Base-by-base conservation (phyloP, 2,329 filamentous ascomycete species). In the Claviceps monticola region DNA sequence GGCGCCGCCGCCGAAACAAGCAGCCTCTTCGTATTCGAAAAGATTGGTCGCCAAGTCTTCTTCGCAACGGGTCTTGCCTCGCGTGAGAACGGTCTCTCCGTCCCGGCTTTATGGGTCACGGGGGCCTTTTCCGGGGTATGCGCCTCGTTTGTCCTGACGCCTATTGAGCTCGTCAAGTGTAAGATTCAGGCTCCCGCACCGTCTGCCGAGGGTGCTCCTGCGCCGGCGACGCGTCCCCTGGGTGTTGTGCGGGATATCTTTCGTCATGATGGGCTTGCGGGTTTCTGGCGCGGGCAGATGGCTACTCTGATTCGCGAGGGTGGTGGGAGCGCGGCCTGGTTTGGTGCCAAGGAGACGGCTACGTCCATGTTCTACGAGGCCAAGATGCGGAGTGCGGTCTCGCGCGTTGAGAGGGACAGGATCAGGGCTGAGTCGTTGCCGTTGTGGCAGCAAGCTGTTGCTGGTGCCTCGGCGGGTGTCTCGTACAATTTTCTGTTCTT, bases 401-500 rank as follows among this genome's bases (percentile, higher is more conserved):
- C 70, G 1, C 62, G 67, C 37, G 58, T 61, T 2, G 70, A 73
- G 62, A 70, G 62, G 52, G 67, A 70, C 55, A 63, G 60, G 2
- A 63, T 75, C 16, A 60, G 66, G 3, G 66, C 74, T 4, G 70
- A 76, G 47, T 73, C 81, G 1, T 71, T 96, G 9, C 85, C 88
- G 5, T 67, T 96, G 5, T 86, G 86, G 76, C 88, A 96, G 68
- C 89, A 95, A 66, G 88, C 94, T 62, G 65, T 88, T 19, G 87
- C 90, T 1, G 91, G 91, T 43, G 91, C 91, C 2, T 80, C 83
- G 7, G 93, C 91, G 3, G 93, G 93, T 50, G 86, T 96, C 71
- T 83, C 82, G 38, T 98, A 98, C 71, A 98, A 98, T 66, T 97
- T 97, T 64, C 71, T 95, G 21, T 96, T 97, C 74, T 98, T 93